Evolutionary conservation across 2,329 filamentous ascomycete genomes (phyloP).

Genomic region (Mariannaea sp.): DNA sequence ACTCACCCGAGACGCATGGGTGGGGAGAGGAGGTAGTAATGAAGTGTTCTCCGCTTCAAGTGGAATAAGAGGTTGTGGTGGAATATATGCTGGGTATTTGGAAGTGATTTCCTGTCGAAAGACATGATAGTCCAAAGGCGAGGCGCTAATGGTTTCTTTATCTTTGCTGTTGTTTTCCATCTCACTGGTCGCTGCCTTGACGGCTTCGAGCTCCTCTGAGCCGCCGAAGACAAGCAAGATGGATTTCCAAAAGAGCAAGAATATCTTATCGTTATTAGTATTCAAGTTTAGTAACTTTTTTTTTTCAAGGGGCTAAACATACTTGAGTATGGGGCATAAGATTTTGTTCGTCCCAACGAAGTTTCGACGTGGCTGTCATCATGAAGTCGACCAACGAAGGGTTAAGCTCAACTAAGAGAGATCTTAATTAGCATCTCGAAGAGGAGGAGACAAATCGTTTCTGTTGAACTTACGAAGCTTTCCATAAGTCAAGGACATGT

Average conservation of each 20-base stretch:
- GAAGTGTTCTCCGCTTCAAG: slow-evolving; percentile 91
- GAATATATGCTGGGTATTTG: slow-evolving; percentile 96
- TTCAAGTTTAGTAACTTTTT: slow-evolving; percentile 27
- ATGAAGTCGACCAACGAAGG: slow-evolving; percentile 75
- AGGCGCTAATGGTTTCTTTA: slow-evolving; percentile 85
- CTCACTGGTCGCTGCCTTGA: slow-evolving; percentile 75
- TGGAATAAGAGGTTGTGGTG: slow-evolving; percentile 80
- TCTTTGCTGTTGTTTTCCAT: slow-evolving; percentile 62
- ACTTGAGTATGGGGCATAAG: slow-evolving; percentile 67
- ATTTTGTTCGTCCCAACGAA: slow-evolving; percentile 74
- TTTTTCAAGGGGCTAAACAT: slow-evolving; percentile 30
- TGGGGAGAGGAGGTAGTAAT: slow-evolving; percentile 82
- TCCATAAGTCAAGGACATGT: slow-evolving; percentile 51
- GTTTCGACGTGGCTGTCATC: slow-evolving; percentile 68
- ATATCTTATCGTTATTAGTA: slow-evolving; percentile 55
- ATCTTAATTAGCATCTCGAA: slow-evolving; percentile 27
- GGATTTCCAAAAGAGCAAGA: slow-evolving; percentile 90
- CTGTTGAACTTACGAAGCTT: slow-evolving; percentile 53
- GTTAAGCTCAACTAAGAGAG: slow-evolving; percentile 56
- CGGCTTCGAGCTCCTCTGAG: slow-evolving; percentile 69
- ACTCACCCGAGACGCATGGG: slow-evolving; percentile 68
- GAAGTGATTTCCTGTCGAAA: slow-evolving; percentile 97
- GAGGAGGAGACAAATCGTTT: neutral
- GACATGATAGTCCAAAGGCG: slow-evolving; percentile 91
- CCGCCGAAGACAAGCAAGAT: slow-evolving; percentile 86